Base-by-base conservation (phyloP, 495 filamentous ascomycete species). In the Hypoxylon fragiforme region DNA sequence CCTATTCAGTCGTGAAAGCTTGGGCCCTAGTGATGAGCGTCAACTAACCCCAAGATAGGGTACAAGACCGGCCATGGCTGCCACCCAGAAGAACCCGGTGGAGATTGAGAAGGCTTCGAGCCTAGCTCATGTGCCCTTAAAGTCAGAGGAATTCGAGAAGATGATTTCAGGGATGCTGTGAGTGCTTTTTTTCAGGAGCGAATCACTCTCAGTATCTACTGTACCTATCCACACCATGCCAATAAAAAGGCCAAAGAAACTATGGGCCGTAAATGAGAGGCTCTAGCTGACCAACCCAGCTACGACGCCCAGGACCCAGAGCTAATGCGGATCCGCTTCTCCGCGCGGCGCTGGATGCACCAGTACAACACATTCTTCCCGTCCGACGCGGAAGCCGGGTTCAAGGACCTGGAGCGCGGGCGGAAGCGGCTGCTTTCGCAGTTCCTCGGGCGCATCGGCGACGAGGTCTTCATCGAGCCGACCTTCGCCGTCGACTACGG, bases 111-210 rank as follows among this genome's bases (percentile, higher is more conserved):
- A 77, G 26, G 74, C 80, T 13, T 67, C 62, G 21, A 57, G 49
- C 12, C 62, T 82, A 6, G 57, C 64, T 43, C 56, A 76, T 26
- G 61, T 77, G 0, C 74, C 74, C n/a, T n/a, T n/a, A 3, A 70
- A 72, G 66, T 74, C 75, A 40, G 74, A 79, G 15, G 74, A 81
- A 34, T 81, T 76, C 41, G 78, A 81, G 38, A 72, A 75, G 32
- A 82, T 82, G 79, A 77, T 81, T 21, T 80, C 77, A 0, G 77
- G 78, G 8, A 79, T 81, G 77, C 63, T 78, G 77, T 79, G 63
- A 41, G 67, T 64, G 19, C 35, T 39, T 13, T 13, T 21, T 19
- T 15, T 14, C 31, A 19, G 24, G 9, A 16, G 7, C 30, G 35
- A 26, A 16, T 12, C 8, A 34, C 31, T 34, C 31, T 12, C 5